These are phyloP conservation scores for Recurvomyces mirabilis DNA, from an alignment of 495 filamentous ascomycete species.

Conservation along the genomic window DNA sequence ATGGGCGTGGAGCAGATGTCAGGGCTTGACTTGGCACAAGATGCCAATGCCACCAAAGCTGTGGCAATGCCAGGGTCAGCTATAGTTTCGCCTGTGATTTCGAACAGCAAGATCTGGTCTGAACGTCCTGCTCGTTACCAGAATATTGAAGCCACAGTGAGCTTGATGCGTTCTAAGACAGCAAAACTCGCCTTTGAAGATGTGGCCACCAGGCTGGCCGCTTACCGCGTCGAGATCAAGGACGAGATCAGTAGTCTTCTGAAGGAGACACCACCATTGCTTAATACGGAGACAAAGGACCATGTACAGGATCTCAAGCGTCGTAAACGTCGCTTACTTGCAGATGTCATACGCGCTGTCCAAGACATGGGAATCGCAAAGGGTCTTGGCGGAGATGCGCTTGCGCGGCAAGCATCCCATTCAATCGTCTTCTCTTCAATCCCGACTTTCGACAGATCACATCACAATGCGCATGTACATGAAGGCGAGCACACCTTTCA, in stretches of 20 bases:
- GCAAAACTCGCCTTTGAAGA: constrained; percentile 21
- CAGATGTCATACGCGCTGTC: constrained; percentile 69
- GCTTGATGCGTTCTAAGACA: constrained; percentile 46
- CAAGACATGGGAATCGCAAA: constrained; percentile 80
- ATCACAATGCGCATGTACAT: constrained; percentile 10
- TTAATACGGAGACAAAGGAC: constrained; percentile 75
- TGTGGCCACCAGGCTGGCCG: neutral
- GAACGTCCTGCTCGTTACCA: constrained; percentile 54
- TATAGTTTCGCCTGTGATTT: neutral
- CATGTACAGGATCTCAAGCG: constrained; percentile 75
- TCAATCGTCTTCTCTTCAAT: constrained; percentile 46
- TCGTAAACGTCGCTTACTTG: constrained; percentile 80
- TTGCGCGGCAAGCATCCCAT: constrained; percentile 60
- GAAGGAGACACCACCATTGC: constrained; percentile 61
- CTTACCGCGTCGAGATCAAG: constrained; percentile 3
- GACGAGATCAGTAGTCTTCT: constrained; percentile 53
- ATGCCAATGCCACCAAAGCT: neutral
- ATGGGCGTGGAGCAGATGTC: too few species aligned
- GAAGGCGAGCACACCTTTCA: constrained; percentile 66
- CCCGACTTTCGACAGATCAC: constrained; percentile 34
- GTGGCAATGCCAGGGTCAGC: neutral
- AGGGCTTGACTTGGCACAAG: neutral
- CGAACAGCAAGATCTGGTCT: neutral
- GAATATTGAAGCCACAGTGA: constrained; percentile 53
- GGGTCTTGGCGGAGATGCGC: constrained; percentile 56